Base-by-base conservation (phyloP, 164 flowering plant species). In the Vitis rupestris region DNA sequence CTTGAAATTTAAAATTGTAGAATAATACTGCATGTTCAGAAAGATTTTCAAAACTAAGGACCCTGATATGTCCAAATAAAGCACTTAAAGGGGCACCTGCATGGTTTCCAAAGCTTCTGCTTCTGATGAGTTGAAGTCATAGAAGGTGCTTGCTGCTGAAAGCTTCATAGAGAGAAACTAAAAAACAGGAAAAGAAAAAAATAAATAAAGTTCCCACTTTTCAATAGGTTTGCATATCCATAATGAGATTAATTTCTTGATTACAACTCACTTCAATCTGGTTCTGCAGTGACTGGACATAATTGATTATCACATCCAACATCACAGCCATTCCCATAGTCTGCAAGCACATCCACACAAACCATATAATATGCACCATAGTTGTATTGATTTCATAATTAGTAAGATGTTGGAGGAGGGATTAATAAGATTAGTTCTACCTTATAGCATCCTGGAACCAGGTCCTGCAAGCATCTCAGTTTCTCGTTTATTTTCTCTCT, bases 401-500 rank as follows among this genome's bases (percentile, higher is more conserved):
- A 37, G 44, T 37, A 37, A 37, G 44, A 37, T 37, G 44, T 23
- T 37, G 44, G 44, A 37, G 44, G 44, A 31, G 44, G 44, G 44
- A 2, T 37, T 37, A 6, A 37, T 37, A 37, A 37, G 44, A 37
- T 37, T 37, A 37, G 7, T 13, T 10, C 3, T 70, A 81, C 84
- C 84, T 81, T 74, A 66, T 76, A 57, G 64, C 84, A 81, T 14
- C 82, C 84, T 13, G 84, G 82, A 51, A 81, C 82, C 54, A 81
- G 63, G 60, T 76, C 75, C 58, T 76, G 76, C 64, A 81, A 68
- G 70, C 75, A 75, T 68, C 60, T 73, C 69, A 81, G 61, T 57
- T 66, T 73, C 37, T 69, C 23, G 65, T 72, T 81, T 55, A 81
- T 81, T 60, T 81, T 81, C 61, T 70, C 78, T 66, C 84, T 75